Conservation (phyloP, 495 filamentous ascomycete species). For the Recurvomyces mirabilis region DNA sequence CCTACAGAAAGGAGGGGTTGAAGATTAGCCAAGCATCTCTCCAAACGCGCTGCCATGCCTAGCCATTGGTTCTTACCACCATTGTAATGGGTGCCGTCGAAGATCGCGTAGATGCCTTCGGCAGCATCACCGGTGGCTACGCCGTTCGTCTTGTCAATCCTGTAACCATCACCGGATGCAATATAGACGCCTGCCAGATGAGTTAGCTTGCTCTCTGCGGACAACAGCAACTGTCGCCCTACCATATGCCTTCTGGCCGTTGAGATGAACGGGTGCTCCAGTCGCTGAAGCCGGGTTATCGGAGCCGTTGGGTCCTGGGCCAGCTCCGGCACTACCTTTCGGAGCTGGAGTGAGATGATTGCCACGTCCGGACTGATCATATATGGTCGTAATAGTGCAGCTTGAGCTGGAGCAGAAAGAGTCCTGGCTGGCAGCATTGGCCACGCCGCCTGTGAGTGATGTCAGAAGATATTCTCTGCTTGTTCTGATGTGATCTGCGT, state of each 20-base stretch:
- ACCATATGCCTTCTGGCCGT: neutral
- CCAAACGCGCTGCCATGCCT: too few relatives aligned
- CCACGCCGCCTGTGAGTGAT: constrained; percentile 44
- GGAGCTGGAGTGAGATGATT: constrained; percentile 52
- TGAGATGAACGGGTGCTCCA: neutral
- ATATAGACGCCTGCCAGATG: too few relatives aligned
- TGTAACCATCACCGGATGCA: neutral
- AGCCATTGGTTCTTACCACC: too few relatives aligned
- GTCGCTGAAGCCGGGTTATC: constrained; percentile 32
- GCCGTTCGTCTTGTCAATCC: constrained; percentile 27
- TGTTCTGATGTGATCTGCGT: too few relatives aligned
- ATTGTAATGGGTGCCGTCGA: constrained; percentile 51
- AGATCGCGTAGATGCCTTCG: constrained; percentile 49
- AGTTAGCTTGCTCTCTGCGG: too few relatives aligned
- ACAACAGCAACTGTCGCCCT: too few relatives aligned
- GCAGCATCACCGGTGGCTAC: constrained; percentile 41
- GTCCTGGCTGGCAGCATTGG: constrained; percentile 46
- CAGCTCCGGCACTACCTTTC: constrained; percentile 37
- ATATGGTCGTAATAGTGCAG: constrained; percentile 48
- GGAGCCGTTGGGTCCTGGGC: constrained; percentile 41
- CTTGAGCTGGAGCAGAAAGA: constrained; percentile 46
- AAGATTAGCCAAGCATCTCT: too few relatives aligned
- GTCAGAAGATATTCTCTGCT: too few relatives aligned
- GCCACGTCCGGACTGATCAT: constrained; percentile 46
- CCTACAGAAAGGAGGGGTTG: too few relatives aligned